Evolutionary conservation across 768 basidiomycete species (phyloP), one percentile per base, ranked within the genome.

Genomic region (Mycena latifolia): DNA sequence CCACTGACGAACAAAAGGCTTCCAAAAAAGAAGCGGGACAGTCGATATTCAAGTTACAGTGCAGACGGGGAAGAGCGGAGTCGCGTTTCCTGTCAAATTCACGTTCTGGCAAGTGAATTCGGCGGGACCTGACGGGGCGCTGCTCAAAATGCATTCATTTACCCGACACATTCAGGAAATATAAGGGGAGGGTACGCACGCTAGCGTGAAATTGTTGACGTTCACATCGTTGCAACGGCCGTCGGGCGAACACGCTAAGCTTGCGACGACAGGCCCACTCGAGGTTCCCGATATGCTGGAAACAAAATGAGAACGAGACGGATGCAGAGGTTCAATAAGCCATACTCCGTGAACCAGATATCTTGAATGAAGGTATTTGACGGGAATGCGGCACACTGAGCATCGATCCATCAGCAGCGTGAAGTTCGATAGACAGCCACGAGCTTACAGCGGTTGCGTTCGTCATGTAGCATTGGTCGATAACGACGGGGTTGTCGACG

Each of bases 401-500:
- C 37, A 37, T 37, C 15, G 37, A 27, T 6, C 27, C 24, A 25
- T 47, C 24, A 47, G 46, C 24, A 47, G 3, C 5, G 22, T 10
- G 5, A 1, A 47, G 18, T 11, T 3, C 14, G 31, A 12, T 10
- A 28, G 14, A 9, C 33, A 29, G 45, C n/a, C 20, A n/a, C 7
- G 9, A 8, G 47, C 57, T 29, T 33, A 64, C 63, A 35, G 74
- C 81, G 28, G 80, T 71, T 17, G 85, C 80, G 39, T 76, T 75
- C 3, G 84, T 86, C 74, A 78, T 75, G 70, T 88, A 88, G 61
- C 85, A 87, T 83, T 86, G 50, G 61, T 67, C 85, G 63, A 91
- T 87, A 47, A 88, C 75, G 27, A 91, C 77, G 8, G 89, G 89
- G 66, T 86, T 81, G 64, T 88, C 87, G 45, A 88, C 86, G 41